Evolutionary conservation across 768 basidiomycete genomes (phyloP), one percentile per base, ranked within the genome.

Genomic region (Termitomyces sp.): DNA sequence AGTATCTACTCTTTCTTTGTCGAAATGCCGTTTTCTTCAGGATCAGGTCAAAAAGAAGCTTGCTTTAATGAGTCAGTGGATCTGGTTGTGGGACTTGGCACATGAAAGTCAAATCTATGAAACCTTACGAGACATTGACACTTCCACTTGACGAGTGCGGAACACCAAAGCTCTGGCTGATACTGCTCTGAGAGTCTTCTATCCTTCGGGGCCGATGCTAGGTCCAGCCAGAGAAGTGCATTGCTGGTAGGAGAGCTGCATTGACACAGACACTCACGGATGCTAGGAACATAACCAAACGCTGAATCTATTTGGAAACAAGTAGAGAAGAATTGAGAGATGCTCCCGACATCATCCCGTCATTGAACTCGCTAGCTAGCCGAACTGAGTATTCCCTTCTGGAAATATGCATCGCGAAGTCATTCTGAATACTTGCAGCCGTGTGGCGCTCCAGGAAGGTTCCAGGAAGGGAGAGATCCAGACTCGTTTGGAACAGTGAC

Each of bases 361-460:
- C 10, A 30, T 14, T 10, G 18, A 28, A 71, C 76, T 67, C 57
- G 79, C 79, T 70, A 72, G 66, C 75, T 78, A 60, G 80, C 76
- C 13, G 77, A 60, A 52, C 80, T 72, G 48, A 82, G 74, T 63
- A n/a, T n/a, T 75, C 79, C 10, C 80, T 79, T 50, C 79, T 68
- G 26, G 75, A 78, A 52, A 82, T 70, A 26, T 68, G 65, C 53
- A 81, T 70, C 5, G 73, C 72, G 26, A 82, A 70, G 60, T 82
- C 79, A 58, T 82, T 81, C 60, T 80, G 77, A 33, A 82, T 71
- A 62, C 78, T 81, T 20, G 76, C 79, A 55, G 66, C 64, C 8
- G 76, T 78, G 52, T 76, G 75, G 2, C 79, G 77, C 63, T 82
- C 81, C 55, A 80, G 65, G 62, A 82, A 81, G 0, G 81, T 81